Conservation (phyloP, 495 filamentous ascomycete species). For the Entonaema liquescens region DNA sequence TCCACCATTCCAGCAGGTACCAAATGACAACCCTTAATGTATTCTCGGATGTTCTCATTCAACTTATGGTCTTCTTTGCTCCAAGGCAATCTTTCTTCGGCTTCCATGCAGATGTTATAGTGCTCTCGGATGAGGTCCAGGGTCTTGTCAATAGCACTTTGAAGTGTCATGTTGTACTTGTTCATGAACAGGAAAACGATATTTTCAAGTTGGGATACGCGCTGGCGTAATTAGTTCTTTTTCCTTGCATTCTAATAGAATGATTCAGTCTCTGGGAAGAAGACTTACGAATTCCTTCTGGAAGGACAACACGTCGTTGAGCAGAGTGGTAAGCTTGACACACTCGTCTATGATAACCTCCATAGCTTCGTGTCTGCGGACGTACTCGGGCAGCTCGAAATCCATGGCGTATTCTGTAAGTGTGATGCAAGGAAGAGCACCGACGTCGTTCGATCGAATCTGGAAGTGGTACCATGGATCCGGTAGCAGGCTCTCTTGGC, state of each 20-base stretch:
- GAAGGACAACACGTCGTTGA: conserved; percentile 43
- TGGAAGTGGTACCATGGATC: conserved; percentile 45
- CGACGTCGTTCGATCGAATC: conserved; percentile 42
- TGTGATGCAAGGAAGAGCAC: conserved; percentile 42
- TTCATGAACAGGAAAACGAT: conserved; percentile 44
- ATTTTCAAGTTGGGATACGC: conserved; percentile 42
- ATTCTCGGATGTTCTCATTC: too few species aligned
- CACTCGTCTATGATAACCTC: conserved; percentile 39
- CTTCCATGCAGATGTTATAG: conserved; percentile 39
- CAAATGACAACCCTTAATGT: too few species aligned
- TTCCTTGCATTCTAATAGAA: background rate
- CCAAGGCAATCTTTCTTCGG: conserved; percentile 27
- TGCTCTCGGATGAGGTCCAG: conserved; percentile 43
- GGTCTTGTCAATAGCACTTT: conserved; percentile 32
- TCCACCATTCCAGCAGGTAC: too few species aligned
- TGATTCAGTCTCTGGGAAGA: too few species aligned
- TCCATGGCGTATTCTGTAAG: conserved; percentile 46
- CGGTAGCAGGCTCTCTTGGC: conserved; percentile 36
- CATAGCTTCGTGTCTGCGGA: conserved; percentile 41
- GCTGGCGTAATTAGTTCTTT: conserved; percentile 22
- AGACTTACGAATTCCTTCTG: conserved; percentile 47
- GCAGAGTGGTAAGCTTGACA: conserved; percentile 37
- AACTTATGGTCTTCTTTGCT: too few species aligned
- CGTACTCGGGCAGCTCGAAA: conserved; percentile 39
- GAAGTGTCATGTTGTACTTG: conserved; percentile 33